A percentile compares a stretch with the other conserved stretches of the same genome.
Evolutionary conservation across 345 rosid species (phyloP).

Genomic region (Nasturtium officinale): DNA sequence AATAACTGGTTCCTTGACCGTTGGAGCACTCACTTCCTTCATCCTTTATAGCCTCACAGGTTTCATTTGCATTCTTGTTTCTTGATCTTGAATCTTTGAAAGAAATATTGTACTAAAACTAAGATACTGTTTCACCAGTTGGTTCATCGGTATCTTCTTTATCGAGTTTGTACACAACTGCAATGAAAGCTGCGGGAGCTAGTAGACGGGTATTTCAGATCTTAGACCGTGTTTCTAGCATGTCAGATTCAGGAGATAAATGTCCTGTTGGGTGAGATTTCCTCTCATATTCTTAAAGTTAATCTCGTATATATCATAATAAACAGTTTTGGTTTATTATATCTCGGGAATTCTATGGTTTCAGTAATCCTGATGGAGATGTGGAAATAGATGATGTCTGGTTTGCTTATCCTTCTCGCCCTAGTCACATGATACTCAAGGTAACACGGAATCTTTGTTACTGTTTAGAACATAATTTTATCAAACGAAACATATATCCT

Average conservation of each 20-base stretch:
- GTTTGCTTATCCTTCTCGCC: slow-evolving; percentile 99
- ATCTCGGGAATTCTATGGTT: slow-evolving; percentile 6
- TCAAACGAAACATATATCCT: neutral
- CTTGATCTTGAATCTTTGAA: neutral
- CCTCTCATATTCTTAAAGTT: neutral
- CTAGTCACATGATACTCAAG: slow-evolving; percentile 87
- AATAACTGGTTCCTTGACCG: slow-evolving; percentile 79
- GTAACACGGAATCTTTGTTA: slow-evolving; percentile 39
- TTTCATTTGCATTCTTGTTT: slow-evolving; percentile 26
- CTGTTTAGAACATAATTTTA: neutral
- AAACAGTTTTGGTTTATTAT: neutral
- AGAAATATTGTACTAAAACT: neutral
- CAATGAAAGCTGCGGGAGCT: slow-evolving; percentile 99
- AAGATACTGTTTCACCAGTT: slow-evolving; percentile 53
- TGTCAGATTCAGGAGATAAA: slow-evolving; percentile 77
- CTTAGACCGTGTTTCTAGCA: slow-evolving; percentile 78
- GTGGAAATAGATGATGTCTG: slow-evolving; percentile 86
- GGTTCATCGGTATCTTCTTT: slow-evolving; percentile 84
- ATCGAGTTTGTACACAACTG: slow-evolving; percentile 78
- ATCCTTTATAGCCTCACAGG: slow-evolving; percentile 97
- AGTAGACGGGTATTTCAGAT: slow-evolving; percentile 94
- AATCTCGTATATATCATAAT: neutral
- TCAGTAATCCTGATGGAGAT: slow-evolving; percentile 84
- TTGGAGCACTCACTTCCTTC: slow-evolving; percentile 92
- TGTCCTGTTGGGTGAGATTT: slow-evolving; percentile 71